These are phyloP conservation scores for Tephrocybe sp. DNA, from an alignment of 768 basidiomycete genomes.

Conservation along the genomic window DNA sequence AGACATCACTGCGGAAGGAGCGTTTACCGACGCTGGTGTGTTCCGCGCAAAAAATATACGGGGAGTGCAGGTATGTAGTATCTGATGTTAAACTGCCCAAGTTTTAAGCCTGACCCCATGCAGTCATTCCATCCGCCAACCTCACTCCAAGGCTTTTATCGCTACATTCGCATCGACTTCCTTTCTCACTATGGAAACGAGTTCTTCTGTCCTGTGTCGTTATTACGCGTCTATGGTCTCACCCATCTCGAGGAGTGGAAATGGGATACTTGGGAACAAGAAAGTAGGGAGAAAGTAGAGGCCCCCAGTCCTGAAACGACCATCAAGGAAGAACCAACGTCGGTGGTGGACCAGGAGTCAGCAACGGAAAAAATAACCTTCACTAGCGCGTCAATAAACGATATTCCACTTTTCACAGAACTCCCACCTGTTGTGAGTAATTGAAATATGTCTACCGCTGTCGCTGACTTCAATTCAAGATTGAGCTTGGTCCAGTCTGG, in stretches of 20 bases:
- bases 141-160: slow-evolving; percentile 82
- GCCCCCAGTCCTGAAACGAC: slow-evolving; percentile 38
- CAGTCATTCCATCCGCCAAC: slow-evolving; percentile 79
- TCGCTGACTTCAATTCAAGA: neutral
- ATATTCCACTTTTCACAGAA: neutral
- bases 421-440: neutral
- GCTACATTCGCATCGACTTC: slow-evolving; percentile 93
- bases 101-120: neutral
- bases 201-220: slow-evolving; percentile 93
- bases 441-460: too few species aligned
- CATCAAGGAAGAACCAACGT: slow-evolving; percentile 24
- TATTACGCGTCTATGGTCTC: slow-evolving; percentile 91
- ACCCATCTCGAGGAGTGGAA: slow-evolving; percentile 98
- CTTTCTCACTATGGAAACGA: slow-evolving; percentile 91
- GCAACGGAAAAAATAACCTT: neutral
- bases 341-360: neutral
- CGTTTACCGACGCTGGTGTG: slow-evolving; percentile 74
- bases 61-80: slow-evolving; percentile 78
- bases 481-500: neutral
- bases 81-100: neutral
- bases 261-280: slow-evolving; percentile 81
- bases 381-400: neutral
- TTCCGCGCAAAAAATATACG: slow-evolving; percentile 88
- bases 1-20: slow-evolving; percentile 57
- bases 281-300: slow-evolving; percentile 42